These are phyloP conservation scores for Malassezia vespertilionis DNA, from an alignment of 1,284 basidiomycete species.

Conservation along the genomic window DNA sequence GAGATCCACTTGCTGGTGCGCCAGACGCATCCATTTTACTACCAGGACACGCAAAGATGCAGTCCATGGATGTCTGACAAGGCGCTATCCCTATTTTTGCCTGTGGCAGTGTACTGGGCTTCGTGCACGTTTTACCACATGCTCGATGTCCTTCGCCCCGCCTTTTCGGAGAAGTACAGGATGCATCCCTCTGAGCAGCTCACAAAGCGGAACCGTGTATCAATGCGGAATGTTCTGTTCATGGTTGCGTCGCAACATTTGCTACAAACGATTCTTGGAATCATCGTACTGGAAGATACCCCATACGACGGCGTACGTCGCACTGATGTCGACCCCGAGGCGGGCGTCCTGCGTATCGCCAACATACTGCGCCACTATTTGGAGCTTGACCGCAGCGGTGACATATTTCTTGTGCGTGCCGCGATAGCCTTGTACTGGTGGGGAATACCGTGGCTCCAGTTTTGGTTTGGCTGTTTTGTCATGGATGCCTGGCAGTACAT, in stretches of 20 bases:
- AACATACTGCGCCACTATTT: constrained; percentile 18
- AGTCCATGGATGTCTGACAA: constrained; percentile 57
- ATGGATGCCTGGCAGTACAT: constrained; percentile 99
- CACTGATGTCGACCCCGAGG: constrained; percentile 6
- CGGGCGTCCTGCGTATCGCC: constrained; percentile 32
- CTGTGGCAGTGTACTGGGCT: constrained; percentile 77
- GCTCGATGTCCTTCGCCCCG: constrained; percentile 60
- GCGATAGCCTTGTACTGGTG: constrained; percentile 84
- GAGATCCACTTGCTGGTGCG: constrained; percentile 6
- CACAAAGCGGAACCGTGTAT: constrained; percentile 64
- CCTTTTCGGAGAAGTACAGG: constrained; percentile 71
- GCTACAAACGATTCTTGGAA: constrained; percentile 69
- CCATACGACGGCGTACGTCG: background rate
- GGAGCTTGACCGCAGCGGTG: constrained; percentile 49
- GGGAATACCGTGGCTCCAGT: constrained; percentile 67
- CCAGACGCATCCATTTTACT: constrained; percentile 9
- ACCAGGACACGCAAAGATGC: background rate
- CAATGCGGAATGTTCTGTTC: constrained; percentile 59
- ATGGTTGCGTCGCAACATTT: constrained; percentile 75
- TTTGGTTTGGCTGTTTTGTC: constrained; percentile 72
- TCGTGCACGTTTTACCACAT: constrained; percentile 68
- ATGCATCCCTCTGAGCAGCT: constrained; percentile 81
- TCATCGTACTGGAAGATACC: constrained; percentile 57
- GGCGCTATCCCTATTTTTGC: constrained; percentile 61
- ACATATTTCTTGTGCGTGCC: constrained; percentile 53